A percentile compares a stretch with the other conserved stretches of the same genome.
phyloP scores from a whole-genome alignment of 2,329 filamentous ascomycete species.

The Lojkania enalia region DNA sequence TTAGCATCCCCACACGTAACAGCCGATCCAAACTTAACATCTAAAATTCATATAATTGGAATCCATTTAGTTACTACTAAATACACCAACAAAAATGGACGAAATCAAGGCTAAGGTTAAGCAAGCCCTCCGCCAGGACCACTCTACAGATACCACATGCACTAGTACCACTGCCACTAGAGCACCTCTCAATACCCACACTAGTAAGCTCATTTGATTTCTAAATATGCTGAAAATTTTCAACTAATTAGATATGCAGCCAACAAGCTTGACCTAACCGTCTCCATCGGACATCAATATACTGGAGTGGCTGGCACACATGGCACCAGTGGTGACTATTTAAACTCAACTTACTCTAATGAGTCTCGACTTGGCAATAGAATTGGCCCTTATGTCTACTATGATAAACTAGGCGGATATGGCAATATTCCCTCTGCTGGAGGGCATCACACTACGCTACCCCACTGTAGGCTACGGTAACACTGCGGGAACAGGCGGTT shows the following conservation, averaged over 20 bases:
- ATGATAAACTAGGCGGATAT: no score
- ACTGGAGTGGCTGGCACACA: conserved; percentile 5
- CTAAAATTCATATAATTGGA: neutral
- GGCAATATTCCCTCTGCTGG: no score
- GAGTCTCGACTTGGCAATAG: no score
- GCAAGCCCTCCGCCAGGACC: conserved; percentile 42
- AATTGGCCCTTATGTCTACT: no score
- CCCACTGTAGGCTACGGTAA: no score
- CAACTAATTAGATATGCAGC: no score
- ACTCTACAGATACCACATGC: conserved; percentile 22
- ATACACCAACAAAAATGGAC: conserved; percentile 23
- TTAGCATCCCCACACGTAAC: no score
- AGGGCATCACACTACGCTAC: no score
- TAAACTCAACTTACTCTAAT: no score
- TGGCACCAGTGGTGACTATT: no score
- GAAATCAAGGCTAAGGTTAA: conserved; percentile 47
- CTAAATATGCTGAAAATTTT: conserved; percentile 14
- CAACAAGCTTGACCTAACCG: conserved; percentile 15
- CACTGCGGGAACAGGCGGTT: no score
- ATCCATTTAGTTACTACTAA: neutral
- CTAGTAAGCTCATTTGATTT: conserved; percentile 3
- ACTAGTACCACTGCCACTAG: conserved; percentile 10
- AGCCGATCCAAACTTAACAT: no score
- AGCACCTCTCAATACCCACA: neutral
- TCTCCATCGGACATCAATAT: neutral